Evolutionary conservation across 169 alveolate species (phyloP).

Genomic region (Plasmodium ovale): DNA sequence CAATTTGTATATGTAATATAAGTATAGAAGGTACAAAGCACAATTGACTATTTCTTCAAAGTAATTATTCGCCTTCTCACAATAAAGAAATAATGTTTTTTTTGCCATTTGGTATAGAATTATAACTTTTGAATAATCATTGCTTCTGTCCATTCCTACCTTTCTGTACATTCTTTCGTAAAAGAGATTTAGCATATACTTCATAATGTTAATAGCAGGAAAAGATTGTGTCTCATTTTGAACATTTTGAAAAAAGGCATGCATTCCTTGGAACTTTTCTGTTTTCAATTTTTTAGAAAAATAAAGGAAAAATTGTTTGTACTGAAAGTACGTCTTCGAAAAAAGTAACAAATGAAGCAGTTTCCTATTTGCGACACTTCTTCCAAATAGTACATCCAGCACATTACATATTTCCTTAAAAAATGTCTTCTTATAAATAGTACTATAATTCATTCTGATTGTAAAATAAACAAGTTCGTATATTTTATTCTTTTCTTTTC

Average conservation of each 20-base stretch:
- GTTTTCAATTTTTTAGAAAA: slow-evolving; percentile 10
- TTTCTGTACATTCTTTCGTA: background rate
- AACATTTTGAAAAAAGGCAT: too few relatives aligned
- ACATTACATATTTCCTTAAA: slow-evolving; percentile 22
- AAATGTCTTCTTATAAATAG: slow-evolving; percentile 26
- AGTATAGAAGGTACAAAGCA: slow-evolving; percentile 32
- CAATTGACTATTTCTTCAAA: slow-evolving; percentile 36
- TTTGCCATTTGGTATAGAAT: slow-evolving; percentile 1
- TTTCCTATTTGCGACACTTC: slow-evolving; percentile 8
- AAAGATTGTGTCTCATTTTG: background rate
- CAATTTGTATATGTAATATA: slow-evolving; percentile 17
- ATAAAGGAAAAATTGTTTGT: slow-evolving; percentile 21
- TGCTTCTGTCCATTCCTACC: background rate
- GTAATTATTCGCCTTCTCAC: background rate
- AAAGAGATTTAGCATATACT: slow-evolving; percentile 18
- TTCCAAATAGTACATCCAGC: slow-evolving; percentile 27
- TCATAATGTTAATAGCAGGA: slow-evolving; percentile 11
- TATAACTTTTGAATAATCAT: too few relatives aligned
- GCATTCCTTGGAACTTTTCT: background rate
- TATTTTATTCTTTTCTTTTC: slow-evolving; percentile 14
- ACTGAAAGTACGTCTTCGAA: slow-evolving; percentile 15
- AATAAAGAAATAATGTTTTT: slow-evolving; percentile 25
- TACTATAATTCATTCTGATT: slow-evolving; percentile 15
- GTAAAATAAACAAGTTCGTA: slow-evolving; percentile 51
- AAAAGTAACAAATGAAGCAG: slow-evolving; percentile 4